Base-by-base conservation (phyloP, 805 yeast genomes). In the Zygosaccharomyces bisporus region DNA sequence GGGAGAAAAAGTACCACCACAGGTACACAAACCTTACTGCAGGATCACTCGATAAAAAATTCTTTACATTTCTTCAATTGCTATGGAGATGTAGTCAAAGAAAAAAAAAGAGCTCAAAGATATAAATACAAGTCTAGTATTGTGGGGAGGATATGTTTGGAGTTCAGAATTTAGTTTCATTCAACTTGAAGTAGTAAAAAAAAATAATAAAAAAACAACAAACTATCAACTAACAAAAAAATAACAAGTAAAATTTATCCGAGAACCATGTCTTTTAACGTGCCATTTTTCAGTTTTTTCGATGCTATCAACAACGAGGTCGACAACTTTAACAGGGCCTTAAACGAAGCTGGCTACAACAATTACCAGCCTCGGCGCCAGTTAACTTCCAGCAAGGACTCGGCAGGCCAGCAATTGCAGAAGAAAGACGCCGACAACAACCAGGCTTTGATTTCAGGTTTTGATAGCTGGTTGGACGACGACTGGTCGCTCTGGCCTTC, bases 231-330 rank as follows among this genome's bases (percentile, higher is more conserved):
- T 14, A 19, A 30, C 10, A 43, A 32, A 20, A 19, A 24, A 41
- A 39, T 8, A 17, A n/a, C 20, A 35, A 23, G 7, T 36, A 21
- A 3, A 41, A 39, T 5, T 14, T 20, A 38, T 33, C n/a, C 21
- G 10, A 34, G 8, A 27, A 38, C 9, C 19, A 65, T 64, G 69
- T 57, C 68, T 31, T 64, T 57, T 49, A 60, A 63, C 60, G 62
- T 69, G 40, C 75, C 75, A 63, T 71, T 71, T 54, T 70, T 64
- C 61, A 63, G 61, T 47, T 71, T 72, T 54, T 71, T 71, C 46
- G 74, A 72, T 48, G 60, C 61, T 52, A 68, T 72, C 51, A 67
- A 64, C 55, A 64, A 64, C 30, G 76, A 71, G 46, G 74, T 72
- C 32, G 66, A 61, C 19, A 61, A 64, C 20, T 64, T 72, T 58